Evolutionary conservation across 2,329 filamentous ascomycete genomes (phyloP).

Genomic region (Anisogramma anomala): DNA sequence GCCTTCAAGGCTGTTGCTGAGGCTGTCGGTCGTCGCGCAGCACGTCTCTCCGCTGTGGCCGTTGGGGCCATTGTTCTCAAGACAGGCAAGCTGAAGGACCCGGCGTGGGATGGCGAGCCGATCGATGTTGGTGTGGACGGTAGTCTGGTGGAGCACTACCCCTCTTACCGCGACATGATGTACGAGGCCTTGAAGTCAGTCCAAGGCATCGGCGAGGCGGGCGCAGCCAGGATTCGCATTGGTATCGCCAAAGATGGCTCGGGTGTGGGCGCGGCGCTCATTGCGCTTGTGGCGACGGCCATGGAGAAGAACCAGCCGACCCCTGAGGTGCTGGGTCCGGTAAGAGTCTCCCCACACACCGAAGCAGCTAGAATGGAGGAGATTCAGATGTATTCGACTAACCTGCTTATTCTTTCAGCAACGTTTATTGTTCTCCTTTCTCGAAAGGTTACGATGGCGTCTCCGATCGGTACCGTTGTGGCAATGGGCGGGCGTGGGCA

Average conservation of each 20-base stretch:
- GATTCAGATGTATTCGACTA: background rate
- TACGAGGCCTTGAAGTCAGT: slow-evolving; percentile 69
- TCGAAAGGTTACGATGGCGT: slow-evolving; percentile 10
- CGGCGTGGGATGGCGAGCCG: slow-evolving; percentile 51
- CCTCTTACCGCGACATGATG: slow-evolving; percentile 79
- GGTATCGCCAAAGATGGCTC: slow-evolving; percentile 96
- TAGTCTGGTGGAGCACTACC: slow-evolving; percentile 90
- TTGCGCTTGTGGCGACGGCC: slow-evolving; percentile 75
- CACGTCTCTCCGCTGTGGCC: slow-evolving; percentile 75
- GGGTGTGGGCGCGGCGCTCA: slow-evolving; percentile 88
- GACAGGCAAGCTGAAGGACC: slow-evolving; percentile 56
- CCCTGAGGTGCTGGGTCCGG: slow-evolving; percentile 11
- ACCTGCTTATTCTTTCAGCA: slow-evolving; percentile 4
- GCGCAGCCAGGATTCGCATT: slow-evolving; percentile 80
- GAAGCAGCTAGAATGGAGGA: background rate
- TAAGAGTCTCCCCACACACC: slow-evolving; percentile 6
- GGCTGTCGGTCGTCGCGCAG: slow-evolving; percentile 79
- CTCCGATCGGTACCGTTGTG: slow-evolving; percentile 13
- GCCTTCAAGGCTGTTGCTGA: slow-evolving; percentile 74
- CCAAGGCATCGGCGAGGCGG: slow-evolving; percentile 62
- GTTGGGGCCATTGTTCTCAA: slow-evolving; percentile 76
- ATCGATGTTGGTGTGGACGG: slow-evolving; percentile 90
- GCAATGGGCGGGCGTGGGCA: slow-evolving; percentile 14
- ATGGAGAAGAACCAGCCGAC: slow-evolving; percentile 36
- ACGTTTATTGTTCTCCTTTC: slow-evolving; percentile 7